Base-by-base conservation (phyloP, 2,329 filamentous ascomycete genomes). In the Apiospora malaysiana region DNA sequence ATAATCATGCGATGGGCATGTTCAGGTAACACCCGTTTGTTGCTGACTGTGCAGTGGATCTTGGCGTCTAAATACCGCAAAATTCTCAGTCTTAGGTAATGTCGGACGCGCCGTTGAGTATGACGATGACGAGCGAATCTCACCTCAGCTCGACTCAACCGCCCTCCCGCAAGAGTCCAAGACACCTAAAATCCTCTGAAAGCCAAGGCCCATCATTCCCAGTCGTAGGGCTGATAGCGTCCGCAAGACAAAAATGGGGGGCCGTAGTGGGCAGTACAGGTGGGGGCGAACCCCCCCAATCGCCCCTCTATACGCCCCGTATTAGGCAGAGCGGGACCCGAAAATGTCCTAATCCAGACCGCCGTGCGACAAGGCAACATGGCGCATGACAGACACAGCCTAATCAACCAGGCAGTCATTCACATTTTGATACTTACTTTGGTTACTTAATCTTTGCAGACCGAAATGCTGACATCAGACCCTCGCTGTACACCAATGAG, bases 111-210 rank as follows among this genome's bases (percentile, higher is more conserved):
- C 18, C 18, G 18, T 21, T 12, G 8, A 18, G 16, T 27, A 21
- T 32, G n/a, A n/a, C n/a, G n/a, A n/a, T n/a, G 16, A 63, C 9
- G 9, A 18, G 27, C 9, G 16, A 59, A 4, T 63, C 56, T 63
- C 18, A 63, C 56, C 18, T 63, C 56, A 63, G 56, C 16, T 40
- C n/a, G 32, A 63, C 56, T 63, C 56, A 63, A 18, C 32, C 56
- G n/a, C 8, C 1, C 8, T 21, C 14, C 10, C 23, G 23, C 16
- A 10, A 63, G 32, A 32, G 32, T 32, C 32, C 32, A 32, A 32
- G 32, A 32, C 10, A 40, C 27, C 18, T n/a, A 40, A n/a, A 63
- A 40, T 40, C 56, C 56, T 56, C 9, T 16, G 23, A 37, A 12
- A 37, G 6, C 16, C 27, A 7, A n/a, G 27, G 7, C 6, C 18